These are phyloP conservation scores for Clitopilus hobsonii DNA, from an alignment of 768 basidiomycete species.

Conservation along the genomic window DNA sequence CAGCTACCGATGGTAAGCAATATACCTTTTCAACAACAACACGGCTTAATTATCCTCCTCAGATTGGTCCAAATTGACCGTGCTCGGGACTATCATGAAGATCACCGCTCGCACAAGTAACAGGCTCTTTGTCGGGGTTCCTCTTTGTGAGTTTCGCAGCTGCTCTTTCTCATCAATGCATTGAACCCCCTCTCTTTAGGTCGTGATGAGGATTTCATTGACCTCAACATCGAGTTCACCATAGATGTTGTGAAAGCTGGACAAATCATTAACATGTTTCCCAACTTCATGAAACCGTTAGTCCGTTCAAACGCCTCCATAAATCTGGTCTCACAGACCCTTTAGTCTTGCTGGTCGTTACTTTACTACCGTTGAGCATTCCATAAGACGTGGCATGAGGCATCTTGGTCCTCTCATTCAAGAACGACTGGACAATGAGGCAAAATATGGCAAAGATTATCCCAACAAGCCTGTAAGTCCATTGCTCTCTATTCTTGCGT, in stretches of 20 bases:
- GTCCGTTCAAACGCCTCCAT: slow-evolving; percentile 13
- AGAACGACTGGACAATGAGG: slow-evolving; percentile 24
- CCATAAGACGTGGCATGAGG: slow-evolving; percentile 16
- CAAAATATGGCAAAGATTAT: slow-evolving; percentile 23
- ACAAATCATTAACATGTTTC: slow-evolving; percentile 26
- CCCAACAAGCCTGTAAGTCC: slow-evolving; percentile 25
- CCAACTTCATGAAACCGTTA: slow-evolving; percentile 35
- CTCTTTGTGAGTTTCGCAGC: slow-evolving; percentile 27
- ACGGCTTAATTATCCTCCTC: not conserved
- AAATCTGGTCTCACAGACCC: not conserved
- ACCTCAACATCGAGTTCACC: slow-evolving; percentile 24
- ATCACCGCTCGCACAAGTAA: slow-evolving; percentile 33
- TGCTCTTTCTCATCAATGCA: not conserved
- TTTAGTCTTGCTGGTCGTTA: slow-evolving; percentile 15
- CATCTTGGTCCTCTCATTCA: slow-evolving; percentile 26
- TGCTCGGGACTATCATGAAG: slow-evolving; percentile 15
- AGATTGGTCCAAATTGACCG: slow-evolving; percentile 33
- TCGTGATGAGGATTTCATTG: slow-evolving; percentile 27
- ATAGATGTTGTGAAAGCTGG: slow-evolving; percentile 24
- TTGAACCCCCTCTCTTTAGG: slow-evolving; percentile 18
- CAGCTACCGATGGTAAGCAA: slow-evolving; percentile 5
- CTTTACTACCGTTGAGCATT: slow-evolving; percentile 17
- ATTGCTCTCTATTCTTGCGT: not conserved
- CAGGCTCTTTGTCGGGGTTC: slow-evolving; percentile 38
- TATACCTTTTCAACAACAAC: slow-evolving; percentile 4